Conservation (phyloP, 768 basidiomycete genomes). For the Naematelia aurantialba region DNA sequence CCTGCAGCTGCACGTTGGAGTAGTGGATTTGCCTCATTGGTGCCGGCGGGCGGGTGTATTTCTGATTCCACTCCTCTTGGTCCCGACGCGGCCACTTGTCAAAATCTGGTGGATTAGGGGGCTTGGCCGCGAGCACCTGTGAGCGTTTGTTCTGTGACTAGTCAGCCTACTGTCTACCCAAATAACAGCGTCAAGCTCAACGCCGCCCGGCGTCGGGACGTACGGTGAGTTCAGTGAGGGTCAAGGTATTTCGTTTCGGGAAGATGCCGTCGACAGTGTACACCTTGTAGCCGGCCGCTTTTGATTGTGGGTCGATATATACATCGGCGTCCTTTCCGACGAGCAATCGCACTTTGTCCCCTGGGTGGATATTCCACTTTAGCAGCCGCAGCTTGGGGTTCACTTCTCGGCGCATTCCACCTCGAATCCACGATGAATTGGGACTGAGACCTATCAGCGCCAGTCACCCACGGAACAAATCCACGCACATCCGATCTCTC, state of each 20-base stretch:
- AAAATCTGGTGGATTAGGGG: slow-evolving; percentile 26
- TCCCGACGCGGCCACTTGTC: slow-evolving; percentile 15
- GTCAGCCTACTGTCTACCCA: background rate
- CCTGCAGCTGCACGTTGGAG: slow-evolving; percentile 46
- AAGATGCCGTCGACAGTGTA: slow-evolving; percentile 40
- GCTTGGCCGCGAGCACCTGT: slow-evolving; percentile 15
- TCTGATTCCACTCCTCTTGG: slow-evolving; percentile 22
- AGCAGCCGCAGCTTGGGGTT: slow-evolving; percentile 19
- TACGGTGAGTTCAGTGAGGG: slow-evolving; percentile 39
- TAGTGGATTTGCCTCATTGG: slow-evolving; percentile 42
- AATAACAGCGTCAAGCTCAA: background rate
- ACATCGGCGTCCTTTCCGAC: slow-evolving; percentile 42
- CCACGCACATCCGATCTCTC: background rate
- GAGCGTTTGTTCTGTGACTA: slow-evolving; percentile 31
- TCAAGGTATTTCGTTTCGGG: slow-evolving; percentile 41
- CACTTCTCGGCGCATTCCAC: slow-evolving; percentile 3
- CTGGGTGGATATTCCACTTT: slow-evolving; percentile 46
- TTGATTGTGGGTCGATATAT: slow-evolving; percentile 32
- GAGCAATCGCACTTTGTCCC: slow-evolving; percentile 43
- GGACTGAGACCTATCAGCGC: background rate
- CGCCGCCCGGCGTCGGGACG: too few relatives aligned
- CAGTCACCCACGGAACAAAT: background rate
- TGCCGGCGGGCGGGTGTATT: slow-evolving; percentile 23
- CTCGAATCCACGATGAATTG: background rate
- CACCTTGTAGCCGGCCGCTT: slow-evolving; percentile 40